phyloP scores from a whole-genome alignment of 2,329 filamentous ascomycete species.

The Pseudogymnoascus sp. region DNA sequence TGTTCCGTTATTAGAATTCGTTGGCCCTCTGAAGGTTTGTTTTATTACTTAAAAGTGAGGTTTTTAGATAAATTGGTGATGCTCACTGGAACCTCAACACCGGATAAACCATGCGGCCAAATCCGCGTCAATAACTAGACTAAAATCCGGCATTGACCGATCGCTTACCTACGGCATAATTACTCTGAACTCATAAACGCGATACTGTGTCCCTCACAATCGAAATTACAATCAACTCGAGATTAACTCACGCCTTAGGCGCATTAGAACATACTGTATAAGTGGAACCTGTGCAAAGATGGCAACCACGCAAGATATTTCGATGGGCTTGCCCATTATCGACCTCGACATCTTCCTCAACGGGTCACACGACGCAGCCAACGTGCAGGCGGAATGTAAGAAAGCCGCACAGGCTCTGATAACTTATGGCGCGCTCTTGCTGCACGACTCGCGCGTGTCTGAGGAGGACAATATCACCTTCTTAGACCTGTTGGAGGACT shows the following conservation, averaged over 20 bases:
- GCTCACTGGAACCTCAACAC: neutral
- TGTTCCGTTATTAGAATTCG: neutral
- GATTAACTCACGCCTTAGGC: conserved; percentile 1
- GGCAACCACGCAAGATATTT: conserved; percentile 20
- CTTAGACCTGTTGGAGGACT: conserved; percentile 55
- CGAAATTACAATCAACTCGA: neutral
- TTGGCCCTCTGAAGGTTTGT: neutral
- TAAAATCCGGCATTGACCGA: neutral
- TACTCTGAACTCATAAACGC: neutral
- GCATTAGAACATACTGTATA: neutral
- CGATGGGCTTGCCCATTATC: conserved; percentile 51
- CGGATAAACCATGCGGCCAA: neutral
- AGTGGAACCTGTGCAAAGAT: neutral
- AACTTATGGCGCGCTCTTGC: conserved; percentile 49
- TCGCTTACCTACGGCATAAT: neutral
- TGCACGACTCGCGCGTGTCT: conserved; percentile 51
- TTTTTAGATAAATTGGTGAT: neutral
- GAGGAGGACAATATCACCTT: conserved; percentile 47
- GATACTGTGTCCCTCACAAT: neutral
- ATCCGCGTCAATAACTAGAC: neutral
- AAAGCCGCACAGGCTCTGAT: conserved; percentile 48
- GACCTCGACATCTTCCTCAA: conserved; percentile 49
- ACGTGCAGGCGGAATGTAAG: conserved; percentile 41
- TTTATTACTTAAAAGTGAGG: neutral
- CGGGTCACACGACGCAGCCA: conserved; percentile 34